Percentiles rank a stretch among this genome's conserved stretches.
These are phyloP conservation scores for Blastocystis sp. DNA, from an alignment of 352 stramenopile species.

Conservation along the genomic window DNA sequence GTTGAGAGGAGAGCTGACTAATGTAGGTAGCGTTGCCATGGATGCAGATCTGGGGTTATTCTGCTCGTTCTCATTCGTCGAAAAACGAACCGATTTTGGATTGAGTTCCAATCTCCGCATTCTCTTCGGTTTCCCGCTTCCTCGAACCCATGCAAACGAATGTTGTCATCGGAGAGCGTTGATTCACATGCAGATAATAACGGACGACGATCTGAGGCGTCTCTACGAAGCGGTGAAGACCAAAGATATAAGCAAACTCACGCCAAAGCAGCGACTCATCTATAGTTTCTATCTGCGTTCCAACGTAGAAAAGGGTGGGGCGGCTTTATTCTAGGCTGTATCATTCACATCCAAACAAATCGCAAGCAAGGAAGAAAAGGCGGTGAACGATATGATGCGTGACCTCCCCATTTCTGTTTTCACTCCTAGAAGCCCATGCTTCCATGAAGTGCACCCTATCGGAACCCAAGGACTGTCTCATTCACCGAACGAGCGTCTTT, in stretches of 20 bases:
- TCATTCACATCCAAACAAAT: neutral
- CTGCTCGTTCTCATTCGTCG: neutral
- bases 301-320: neutral
- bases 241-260: neutral
- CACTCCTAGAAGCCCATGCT: constrained; percentile 3
- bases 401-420: neutral
- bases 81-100: too few relatives aligned
- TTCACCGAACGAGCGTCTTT: neutral
- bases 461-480: neutral
- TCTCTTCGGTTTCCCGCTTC: too few relatives aligned
- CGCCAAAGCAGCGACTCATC: neutral
- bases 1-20: constrained; percentile 62
- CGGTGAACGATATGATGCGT: constrained; percentile 25
- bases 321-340: neutral
- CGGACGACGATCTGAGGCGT: neutral
- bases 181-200: neutral
- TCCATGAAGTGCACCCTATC: neutral
- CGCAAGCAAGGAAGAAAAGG: neutral
- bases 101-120: too few relatives aligned
- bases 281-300: neutral
- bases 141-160: neutral
- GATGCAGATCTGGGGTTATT: neutral
- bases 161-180: neutral
- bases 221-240: neutral
- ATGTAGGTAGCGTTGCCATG: constrained; percentile 53